Evolutionary conservation across 2,329 filamentous ascomycete genomes (phyloP).

Genomic region (Phialocephala sp.): DNA sequence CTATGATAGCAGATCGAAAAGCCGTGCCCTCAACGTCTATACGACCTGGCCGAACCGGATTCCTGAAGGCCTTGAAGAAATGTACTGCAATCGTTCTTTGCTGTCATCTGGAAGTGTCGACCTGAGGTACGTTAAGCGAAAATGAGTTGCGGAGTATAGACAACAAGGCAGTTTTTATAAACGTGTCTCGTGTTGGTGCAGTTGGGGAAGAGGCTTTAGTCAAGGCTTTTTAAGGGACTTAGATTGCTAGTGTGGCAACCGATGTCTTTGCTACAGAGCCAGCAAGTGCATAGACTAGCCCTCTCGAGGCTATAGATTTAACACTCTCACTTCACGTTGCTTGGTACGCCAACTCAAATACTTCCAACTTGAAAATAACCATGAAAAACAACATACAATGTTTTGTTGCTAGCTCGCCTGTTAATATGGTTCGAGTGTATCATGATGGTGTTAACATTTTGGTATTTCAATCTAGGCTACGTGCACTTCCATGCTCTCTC

Average conservation of each 20-base stretch:
- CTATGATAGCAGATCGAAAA: too few species aligned
- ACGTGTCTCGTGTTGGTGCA: constrained; percentile 71
- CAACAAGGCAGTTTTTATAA: constrained; percentile 63
- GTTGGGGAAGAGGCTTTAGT: constrained; percentile 68
- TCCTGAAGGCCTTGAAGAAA: too few species aligned
- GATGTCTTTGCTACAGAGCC: constrained; percentile 76
- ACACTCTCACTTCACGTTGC: constrained; percentile 57
- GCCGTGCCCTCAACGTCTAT: too few species aligned
- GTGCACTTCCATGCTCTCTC: background rate
- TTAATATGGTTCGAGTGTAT: constrained; percentile 17
- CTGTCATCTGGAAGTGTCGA: too few species aligned
- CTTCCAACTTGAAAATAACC: constrained; percentile 49
- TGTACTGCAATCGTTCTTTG: too few species aligned
- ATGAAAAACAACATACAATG: constrained; percentile 53
- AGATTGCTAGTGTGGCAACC: constrained; percentile 66
- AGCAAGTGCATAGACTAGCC: constrained; percentile 59
- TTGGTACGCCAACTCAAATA: constrained; percentile 54
- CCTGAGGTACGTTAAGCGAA: too few species aligned
- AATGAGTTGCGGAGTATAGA: constrained; percentile 77
- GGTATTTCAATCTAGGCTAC: background rate
- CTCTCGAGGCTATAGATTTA: constrained; percentile 41
- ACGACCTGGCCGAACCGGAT: too few species aligned
- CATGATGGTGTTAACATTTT: background rate
- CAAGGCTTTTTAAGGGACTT: constrained; percentile 57
- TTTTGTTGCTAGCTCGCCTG: constrained; percentile 44